These are phyloP conservation scores for Chimonanthus praecox DNA, from an alignment of 164 flowering plant genomes.

Conservation along the genomic window DNA sequence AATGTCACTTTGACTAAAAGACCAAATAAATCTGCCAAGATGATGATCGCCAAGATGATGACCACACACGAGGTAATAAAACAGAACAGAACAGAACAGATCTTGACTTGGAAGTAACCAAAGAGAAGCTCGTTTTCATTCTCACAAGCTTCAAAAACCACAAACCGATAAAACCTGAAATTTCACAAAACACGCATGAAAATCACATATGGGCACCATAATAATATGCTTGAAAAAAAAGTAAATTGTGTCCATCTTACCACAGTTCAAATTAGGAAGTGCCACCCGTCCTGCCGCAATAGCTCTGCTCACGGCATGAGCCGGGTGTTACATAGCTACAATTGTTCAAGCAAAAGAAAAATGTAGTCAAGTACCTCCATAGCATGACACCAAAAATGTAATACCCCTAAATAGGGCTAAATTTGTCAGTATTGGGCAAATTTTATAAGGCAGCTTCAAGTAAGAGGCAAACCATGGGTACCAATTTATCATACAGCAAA, in stretches of 20 bases:
- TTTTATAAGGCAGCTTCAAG: too few relatives aligned
- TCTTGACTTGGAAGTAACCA: slow-evolving; percentile 6
- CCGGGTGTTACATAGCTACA: slow-evolving; percentile 50
- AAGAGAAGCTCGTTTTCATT: slow-evolving; percentile 29
- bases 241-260: slow-evolving; percentile 26
- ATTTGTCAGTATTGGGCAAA: too few relatives aligned
- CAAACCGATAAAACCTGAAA: slow-evolving; percentile 46
- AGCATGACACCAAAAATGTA: too few relatives aligned
- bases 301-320: slow-evolving; percentile 44
- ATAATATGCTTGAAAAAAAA: background rate
- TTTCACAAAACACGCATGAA: background rate
- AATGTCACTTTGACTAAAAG: too few relatives aligned
- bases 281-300: slow-evolving; percentile 64
- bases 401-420: too few relatives aligned
- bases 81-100: background rate
- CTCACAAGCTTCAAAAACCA: slow-evolving; percentile 45
- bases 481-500: too few relatives aligned
- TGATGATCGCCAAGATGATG: background rate
- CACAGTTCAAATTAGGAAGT: slow-evolving; percentile 36
- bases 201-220: background rate
- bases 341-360: background rate
- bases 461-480: too few relatives aligned
- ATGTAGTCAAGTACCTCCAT: background rate
- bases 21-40: background rate
- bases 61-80: slow-evolving; percentile 4